These are phyloP conservation scores for Carex sylvatica DNA, from an alignment of 202 grass and related monocot species.

Conservation along the genomic window DNA sequence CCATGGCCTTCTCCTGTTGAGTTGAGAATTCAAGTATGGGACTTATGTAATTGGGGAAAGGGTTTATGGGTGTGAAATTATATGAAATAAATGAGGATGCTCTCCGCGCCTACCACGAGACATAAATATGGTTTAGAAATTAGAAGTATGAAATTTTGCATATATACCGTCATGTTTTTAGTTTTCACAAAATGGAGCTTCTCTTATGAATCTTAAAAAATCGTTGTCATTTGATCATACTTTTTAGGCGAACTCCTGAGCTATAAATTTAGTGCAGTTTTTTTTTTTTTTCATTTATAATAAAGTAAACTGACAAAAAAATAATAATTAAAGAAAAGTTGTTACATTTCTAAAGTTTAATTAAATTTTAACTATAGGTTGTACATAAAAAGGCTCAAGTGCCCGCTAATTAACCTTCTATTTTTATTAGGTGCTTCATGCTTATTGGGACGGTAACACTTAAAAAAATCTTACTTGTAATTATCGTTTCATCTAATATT, in stretches of 20 bases:
- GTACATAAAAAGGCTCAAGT: too few relatives aligned
- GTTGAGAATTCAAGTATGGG: neutral
- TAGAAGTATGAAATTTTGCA: neutral
- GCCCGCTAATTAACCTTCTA: too few relatives aligned
- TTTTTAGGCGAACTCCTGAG: too few relatives aligned
- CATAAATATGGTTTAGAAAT: neutral
- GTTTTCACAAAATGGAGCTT: neutral
- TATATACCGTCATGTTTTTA: neutral
- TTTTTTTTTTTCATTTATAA: too few relatives aligned
- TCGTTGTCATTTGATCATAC: too few relatives aligned
- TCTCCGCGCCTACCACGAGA: neutral
- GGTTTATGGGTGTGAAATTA: neutral
- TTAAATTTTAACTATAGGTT: too few relatives aligned
- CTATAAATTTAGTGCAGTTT: too few relatives aligned
- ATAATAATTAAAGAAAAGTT: too few relatives aligned
- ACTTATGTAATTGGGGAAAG: neutral
- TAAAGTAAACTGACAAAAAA: too few relatives aligned
- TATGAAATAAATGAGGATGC: neutral
- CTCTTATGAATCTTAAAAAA: neutral
- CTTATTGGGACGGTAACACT: neutral
- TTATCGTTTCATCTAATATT: neutral
- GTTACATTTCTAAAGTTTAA: too few relatives aligned
- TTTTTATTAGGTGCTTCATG: neutral
- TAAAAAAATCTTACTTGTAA: neutral
- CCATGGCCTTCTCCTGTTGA: constrained; percentile 6